Evolutionary conservation across 805 yeast genomes (phyloP).

Genomic region (Schwanniomyces yamadae): DNA sequence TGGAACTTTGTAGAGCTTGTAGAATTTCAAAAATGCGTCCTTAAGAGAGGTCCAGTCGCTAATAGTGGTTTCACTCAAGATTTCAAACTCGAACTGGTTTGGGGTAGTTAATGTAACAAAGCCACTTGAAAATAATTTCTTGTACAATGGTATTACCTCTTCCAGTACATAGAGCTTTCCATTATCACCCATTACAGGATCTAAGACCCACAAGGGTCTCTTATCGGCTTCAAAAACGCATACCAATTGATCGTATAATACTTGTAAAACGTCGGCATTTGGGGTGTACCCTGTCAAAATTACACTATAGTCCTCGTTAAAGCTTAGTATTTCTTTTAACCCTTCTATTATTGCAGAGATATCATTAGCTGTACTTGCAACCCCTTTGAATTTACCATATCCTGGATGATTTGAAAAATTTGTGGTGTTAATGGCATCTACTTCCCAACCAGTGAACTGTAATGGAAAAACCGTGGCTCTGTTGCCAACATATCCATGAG

Average conservation of each 20-base stretch:
- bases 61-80: slow-evolving; percentile 49
- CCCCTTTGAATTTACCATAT: slow-evolving; percentile 57
- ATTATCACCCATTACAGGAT: slow-evolving; percentile 92
- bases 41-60: slow-evolving; percentile 33
- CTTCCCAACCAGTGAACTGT: slow-evolving; percentile 67
- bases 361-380: slow-evolving; percentile 34
- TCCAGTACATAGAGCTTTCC: slow-evolving; percentile 75
- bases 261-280: slow-evolving; percentile 51
- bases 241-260: slow-evolving; percentile 43
- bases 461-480: slow-evolving; percentile 65
- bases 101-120: slow-evolving; percentile 59
- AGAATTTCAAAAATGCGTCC: slow-evolving; percentile 42
- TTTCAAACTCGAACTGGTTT: slow-evolving; percentile 73
- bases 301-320: slow-evolving; percentile 49
- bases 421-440: slow-evolving; percentile 63
- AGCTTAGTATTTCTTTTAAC: slow-evolving; percentile 32
- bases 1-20: slow-evolving; percentile 42
- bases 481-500: slow-evolving; percentile 73
- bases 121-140: slow-evolving; percentile 43
- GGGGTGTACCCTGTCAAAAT: slow-evolving; percentile 82
- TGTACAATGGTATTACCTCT: slow-evolving; percentile 52
- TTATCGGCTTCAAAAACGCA: slow-evolving; percentile 13
- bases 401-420: slow-evolving; percentile 73
- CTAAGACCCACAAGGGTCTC: slow-evolving; percentile 61
- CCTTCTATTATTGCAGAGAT: slow-evolving; percentile 31